These are phyloP conservation scores for Salix suchowensis DNA, from an alignment of 345 rosid genomes.

Conservation along the genomic window DNA sequence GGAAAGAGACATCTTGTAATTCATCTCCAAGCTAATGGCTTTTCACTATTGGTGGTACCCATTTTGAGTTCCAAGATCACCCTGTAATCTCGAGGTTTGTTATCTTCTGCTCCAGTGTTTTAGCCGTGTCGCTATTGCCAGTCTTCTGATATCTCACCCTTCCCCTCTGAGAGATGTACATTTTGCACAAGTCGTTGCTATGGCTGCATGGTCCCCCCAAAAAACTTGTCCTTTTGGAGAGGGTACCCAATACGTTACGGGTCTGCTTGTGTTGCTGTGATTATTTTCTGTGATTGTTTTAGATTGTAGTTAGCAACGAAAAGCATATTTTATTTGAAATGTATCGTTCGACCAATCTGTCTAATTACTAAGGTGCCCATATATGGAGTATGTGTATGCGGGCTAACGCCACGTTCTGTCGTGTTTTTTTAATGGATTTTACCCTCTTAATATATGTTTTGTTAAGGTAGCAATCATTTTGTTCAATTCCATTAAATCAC, in stretches of 20 bases:
- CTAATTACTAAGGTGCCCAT: not conserved
- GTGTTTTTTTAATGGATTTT: too few relatives aligned
- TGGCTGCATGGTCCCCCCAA: conserved; percentile 21
- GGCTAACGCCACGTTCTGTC: too few relatives aligned
- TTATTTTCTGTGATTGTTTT: not conserved
- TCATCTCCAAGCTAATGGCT: not conserved
- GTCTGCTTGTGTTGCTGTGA: not conserved
- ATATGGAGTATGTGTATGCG: too few relatives aligned
- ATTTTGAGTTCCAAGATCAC: not conserved
- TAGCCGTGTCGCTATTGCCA: not conserved
- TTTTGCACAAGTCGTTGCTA: not conserved
- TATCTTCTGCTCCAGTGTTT: not conserved
- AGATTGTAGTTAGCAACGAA: not conserved
- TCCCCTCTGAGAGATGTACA: not conserved
- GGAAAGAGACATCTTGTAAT: not conserved
- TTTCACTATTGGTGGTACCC: not conserved
- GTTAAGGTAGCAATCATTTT: too few relatives aligned
- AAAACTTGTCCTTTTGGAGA: conserved; percentile 11
- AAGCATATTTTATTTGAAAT: not conserved
- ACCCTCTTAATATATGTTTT: too few relatives aligned
- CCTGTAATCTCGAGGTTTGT: not conserved
- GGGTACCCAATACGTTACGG: not conserved
- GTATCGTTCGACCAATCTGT: not conserved
- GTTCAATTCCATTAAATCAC: too few relatives aligned
- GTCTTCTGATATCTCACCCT: not conserved